Conservation (phyloP, 345 rosid species). For the Eucalyptus cloeziana region DNA sequence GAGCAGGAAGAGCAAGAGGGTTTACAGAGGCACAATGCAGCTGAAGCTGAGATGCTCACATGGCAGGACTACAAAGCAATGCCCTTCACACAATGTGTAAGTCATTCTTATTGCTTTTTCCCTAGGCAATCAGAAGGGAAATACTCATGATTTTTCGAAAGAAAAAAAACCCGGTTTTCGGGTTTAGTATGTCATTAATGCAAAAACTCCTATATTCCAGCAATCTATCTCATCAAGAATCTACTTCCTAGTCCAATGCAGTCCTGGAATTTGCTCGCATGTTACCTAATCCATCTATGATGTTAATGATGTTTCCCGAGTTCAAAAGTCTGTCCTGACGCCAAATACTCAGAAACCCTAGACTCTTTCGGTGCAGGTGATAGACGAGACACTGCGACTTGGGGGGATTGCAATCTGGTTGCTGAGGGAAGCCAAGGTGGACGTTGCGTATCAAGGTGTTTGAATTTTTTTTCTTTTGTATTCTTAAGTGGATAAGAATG, state of each 20-base stretch:
- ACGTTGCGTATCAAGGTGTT: slow-evolving; percentile 45
- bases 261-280: not conserved
- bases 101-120: not conserved
- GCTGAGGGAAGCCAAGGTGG: slow-evolving; percentile 80
- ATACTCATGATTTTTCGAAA: not conserved
- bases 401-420: slow-evolving; percentile 93
- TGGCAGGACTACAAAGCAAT: slow-evolving; percentile 83
- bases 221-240: not conserved
- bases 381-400: slow-evolving; percentile 76
- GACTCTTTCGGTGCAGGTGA: slow-evolving; percentile 26
- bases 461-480: not conserved
- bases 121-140: not conserved
- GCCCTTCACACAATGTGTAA: slow-evolving; percentile 83
- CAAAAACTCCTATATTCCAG: not conserved
- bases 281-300: not conserved
- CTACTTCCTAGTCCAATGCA: not conserved
- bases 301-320: not conserved
- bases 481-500: not conserved
- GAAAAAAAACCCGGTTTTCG: not conserved
- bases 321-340: not conserved
- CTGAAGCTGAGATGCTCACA: slow-evolving; percentile 17
- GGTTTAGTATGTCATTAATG: not conserved
- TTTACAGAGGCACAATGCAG: not conserved
- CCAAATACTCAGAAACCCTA: not conserved
- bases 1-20: slow-evolving; percentile 68